Evolutionary conservation across 2,329 filamentous ascomycete genomes (phyloP).

Genomic region (Zymoseptoria ardabiliae): DNA sequence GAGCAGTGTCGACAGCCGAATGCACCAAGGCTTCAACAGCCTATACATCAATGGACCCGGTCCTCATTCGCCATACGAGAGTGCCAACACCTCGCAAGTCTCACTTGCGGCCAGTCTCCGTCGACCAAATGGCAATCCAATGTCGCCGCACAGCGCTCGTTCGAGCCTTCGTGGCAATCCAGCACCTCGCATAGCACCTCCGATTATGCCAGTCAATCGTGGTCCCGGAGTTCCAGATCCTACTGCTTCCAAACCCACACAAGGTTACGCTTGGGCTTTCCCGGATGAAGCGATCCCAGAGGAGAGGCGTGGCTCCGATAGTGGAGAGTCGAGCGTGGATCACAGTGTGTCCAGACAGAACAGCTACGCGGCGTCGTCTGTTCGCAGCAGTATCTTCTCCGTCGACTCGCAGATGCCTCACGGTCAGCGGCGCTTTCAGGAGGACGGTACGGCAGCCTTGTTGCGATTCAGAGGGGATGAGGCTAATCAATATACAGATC

Average conservation of each 20-base stretch:
- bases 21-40: constrained; percentile 64
- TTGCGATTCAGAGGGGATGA: constrained; percentile 1
- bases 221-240: constrained; percentile 56
- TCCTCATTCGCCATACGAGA: constrained; percentile 63
- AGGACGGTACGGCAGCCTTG: constrained; percentile 45
- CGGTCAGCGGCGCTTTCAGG: constrained; percentile 60
- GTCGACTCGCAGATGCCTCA: constrained; percentile 63
- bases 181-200: constrained; percentile 59
- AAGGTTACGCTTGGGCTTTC: constrained; percentile 78
- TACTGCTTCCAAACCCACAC: constrained; percentile 67
- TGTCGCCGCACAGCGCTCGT: constrained; percentile 37
- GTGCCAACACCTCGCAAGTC: constrained; percentile 67
- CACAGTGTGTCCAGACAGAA: constrained; percentile 60
- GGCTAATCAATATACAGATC: constrained; percentile 25
- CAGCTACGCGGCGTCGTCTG: constrained; percentile 67
- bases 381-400: constrained; percentile 73
- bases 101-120: constrained; percentile 66
- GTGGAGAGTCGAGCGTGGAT: constrained; percentile 39
- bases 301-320: constrained; percentile 42
- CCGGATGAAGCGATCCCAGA: constrained; percentile 61
- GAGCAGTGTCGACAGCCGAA: constrained; percentile 73
- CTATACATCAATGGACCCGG: constrained; percentile 51
- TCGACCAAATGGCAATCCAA: constrained; percentile 39
- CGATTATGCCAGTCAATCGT: constrained; percentile 63
- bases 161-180: constrained; percentile 29